These are phyloP conservation scores for Epicoccum sorghinum DNA, from an alignment of 2,329 filamentous ascomycete genomes.

Conservation along the genomic window DNA sequence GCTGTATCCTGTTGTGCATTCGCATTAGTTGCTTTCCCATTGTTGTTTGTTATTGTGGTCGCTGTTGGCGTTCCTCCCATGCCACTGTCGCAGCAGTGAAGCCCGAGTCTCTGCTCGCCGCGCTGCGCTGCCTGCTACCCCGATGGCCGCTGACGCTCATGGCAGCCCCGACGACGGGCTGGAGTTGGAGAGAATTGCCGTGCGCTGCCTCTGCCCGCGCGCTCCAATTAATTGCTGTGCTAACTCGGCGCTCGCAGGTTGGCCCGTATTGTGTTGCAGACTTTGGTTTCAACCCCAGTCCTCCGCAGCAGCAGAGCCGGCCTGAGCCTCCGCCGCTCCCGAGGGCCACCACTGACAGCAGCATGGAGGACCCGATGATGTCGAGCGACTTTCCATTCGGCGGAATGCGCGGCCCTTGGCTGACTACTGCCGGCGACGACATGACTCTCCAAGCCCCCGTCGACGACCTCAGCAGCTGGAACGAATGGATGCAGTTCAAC, in stretches of 20 bases:
- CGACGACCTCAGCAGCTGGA: slow-evolving; percentile 49
- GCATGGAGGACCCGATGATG: slow-evolving; percentile 46
- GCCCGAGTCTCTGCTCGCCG: slow-evolving; percentile 4
- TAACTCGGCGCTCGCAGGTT: slow-evolving; percentile 41
- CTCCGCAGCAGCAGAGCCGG: slow-evolving; percentile 14
- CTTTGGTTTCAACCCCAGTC: slow-evolving; percentile 37
- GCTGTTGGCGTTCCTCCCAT: slow-evolving; percentile 1
- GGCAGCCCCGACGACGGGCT: slow-evolving; percentile 42
- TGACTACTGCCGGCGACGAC: slow-evolving; percentile 43
- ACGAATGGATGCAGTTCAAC: slow-evolving; percentile 57
- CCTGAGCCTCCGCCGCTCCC: slow-evolving; percentile 15
- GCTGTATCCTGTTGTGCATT: neutral
- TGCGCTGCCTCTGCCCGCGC: slow-evolving; percentile 23
- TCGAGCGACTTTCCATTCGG: slow-evolving; percentile 42
- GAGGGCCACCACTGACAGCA: slow-evolving; percentile 15
- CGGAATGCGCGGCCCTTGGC: slow-evolving; percentile 43
- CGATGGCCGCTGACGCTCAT: slow-evolving; percentile 37
- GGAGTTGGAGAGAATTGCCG: slow-evolving; percentile 47
- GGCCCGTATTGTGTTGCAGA: slow-evolving; percentile 49
- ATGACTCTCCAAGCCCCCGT: slow-evolving; percentile 38
- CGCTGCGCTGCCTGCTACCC: neutral
- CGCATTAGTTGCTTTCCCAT: neutral
- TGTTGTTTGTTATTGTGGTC: neutral
- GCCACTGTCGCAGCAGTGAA: slow-evolving; percentile 10
- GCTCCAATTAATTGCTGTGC: slow-evolving; percentile 18